Percentiles rank a stretch among this genome's conserved stretches.
Evolutionary conservation across 1,139 yeast species (phyloP).

Genomic region (Blastobotrys malaysiensis): DNA sequence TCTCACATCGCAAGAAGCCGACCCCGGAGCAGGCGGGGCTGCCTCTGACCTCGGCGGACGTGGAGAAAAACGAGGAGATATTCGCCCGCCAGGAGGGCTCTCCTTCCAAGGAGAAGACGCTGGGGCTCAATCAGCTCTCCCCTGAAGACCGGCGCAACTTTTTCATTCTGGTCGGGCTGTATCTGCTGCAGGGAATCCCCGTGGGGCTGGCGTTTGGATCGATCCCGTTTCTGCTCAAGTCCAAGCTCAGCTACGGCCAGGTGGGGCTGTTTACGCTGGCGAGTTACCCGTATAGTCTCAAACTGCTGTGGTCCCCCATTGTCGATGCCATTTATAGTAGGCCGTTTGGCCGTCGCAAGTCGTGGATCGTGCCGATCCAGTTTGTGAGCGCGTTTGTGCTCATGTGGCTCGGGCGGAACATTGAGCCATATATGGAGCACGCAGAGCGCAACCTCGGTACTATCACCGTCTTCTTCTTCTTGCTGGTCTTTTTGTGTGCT

Average conservation of each 20-base stretch:
- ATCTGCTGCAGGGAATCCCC: conserved; percentile 88
- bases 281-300: conserved; percentile 89
- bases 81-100: background rate
- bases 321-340: conserved; percentile 79
- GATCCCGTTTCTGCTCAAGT: conserved; percentile 83
- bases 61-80: conserved; percentile 6
- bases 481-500: conserved; percentile 82
- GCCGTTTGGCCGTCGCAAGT: conserved; percentile 71
- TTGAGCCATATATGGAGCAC: conserved; percentile 47
- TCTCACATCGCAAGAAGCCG: conserved; percentile 19
- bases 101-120: background rate
- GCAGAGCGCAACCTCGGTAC: conserved; percentile 51
- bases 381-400: conserved; percentile 65
- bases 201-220: conserved; percentile 96
- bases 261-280: conserved; percentile 89
- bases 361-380: conserved; percentile 96
- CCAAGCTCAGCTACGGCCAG: conserved; percentile 78
- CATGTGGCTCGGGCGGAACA: conserved; percentile 53
- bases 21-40: conserved; percentile 15
- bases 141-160: conserved; percentile 53
- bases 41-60: conserved; percentile 12
- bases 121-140: conserved; percentile 22
- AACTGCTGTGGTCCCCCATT: conserved; percentile 90
- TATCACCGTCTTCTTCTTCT: conserved; percentile 63
- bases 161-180: conserved; percentile 60